Evolutionary conservation across 306 rosid genomes (phyloP).

Genomic region (Medicago arabica): DNA sequence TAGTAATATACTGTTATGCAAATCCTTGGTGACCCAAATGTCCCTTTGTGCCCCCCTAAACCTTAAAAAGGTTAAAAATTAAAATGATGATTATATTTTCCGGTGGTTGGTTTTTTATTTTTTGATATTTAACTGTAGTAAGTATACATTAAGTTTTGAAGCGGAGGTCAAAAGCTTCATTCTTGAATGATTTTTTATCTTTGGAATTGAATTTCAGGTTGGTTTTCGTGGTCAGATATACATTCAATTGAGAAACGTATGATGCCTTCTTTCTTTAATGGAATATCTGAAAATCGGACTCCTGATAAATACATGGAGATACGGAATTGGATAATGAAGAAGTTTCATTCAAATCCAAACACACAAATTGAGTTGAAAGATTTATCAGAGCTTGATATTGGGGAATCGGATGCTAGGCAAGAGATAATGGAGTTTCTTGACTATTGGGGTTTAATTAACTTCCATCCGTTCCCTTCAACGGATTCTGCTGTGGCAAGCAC

Average conservation of each 20-base stretch:
- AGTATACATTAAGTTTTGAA: conserved; percentile 13
- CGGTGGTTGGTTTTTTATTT: conserved; percentile 16
- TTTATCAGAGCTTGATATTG: conserved; percentile 74
- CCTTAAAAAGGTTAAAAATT: neutral
- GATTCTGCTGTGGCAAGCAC: conserved; percentile 52
- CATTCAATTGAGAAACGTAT: conserved; percentile 77
- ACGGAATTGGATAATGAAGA: conserved; percentile 81
- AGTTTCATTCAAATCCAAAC: conserved; percentile 65
- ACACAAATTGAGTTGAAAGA: conserved; percentile 69
- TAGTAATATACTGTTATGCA: conserved; percentile 9
- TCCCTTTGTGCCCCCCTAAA: conserved; percentile 7
- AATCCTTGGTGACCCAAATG: conserved; percentile 14
- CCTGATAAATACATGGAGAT: conserved; percentile 74
- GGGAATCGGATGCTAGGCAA: conserved; percentile 75
- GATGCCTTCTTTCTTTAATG: conserved; percentile 78
- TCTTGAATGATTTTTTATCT: conserved; percentile 29
- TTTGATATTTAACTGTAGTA: neutral
- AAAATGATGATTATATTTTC: neutral
- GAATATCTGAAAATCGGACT: conserved; percentile 64
- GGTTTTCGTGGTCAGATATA: conserved; percentile 82
- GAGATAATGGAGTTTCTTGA: conserved; percentile 89
- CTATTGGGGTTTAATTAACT: conserved; percentile 93
- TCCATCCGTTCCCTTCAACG: conserved; percentile 74
- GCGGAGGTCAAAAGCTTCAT: neutral
- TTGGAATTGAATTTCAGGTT: conserved; percentile 64